Evolutionary conservation across 1,139 yeast genomes (phyloP).

Genomic region (Nematodospora anomalae): DNA sequence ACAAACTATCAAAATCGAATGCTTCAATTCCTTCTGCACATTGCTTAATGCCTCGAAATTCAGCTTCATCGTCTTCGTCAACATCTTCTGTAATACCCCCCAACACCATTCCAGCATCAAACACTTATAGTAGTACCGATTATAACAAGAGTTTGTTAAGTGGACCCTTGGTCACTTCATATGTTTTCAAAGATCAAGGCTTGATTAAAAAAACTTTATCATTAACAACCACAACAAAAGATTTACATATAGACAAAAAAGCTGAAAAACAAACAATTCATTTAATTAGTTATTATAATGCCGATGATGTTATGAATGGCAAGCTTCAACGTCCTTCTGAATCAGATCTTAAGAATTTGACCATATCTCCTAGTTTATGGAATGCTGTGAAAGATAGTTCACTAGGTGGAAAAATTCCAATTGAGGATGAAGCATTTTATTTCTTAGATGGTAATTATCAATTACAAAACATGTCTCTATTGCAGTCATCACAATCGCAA

Average conservation of each 20-base stretch:
- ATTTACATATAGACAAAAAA: slow-evolving; percentile 30
- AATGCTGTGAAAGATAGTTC: slow-evolving; percentile 60
- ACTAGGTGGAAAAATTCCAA: slow-evolving; percentile 55
- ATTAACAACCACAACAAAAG: slow-evolving; percentile 42
- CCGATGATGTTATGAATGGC: slow-evolving; percentile 67
- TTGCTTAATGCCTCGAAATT: slow-evolving; percentile 13
- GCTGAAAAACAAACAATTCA: slow-evolving; percentile 58
- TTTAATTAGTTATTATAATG: slow-evolving; percentile 73
- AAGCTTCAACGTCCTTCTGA: slow-evolving; percentile 60
- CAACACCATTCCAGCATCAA: slow-evolving; percentile 15
- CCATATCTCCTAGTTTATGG: slow-evolving; percentile 59
- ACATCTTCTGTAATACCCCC: slow-evolving; percentile 6
- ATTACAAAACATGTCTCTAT: slow-evolving; percentile 40
- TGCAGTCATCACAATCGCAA: slow-evolving; percentile 28
- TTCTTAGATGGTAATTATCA: slow-evolving; percentile 50
- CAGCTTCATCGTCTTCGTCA: slow-evolving; percentile 3
- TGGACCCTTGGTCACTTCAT: slow-evolving; percentile 59
- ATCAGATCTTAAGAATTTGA: slow-evolving; percentile 50
- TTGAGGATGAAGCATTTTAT: slow-evolving; percentile 54
- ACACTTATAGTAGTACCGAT: slow-evolving; percentile 13
- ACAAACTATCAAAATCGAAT: slow-evolving; percentile 4
- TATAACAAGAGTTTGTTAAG: slow-evolving; percentile 26
- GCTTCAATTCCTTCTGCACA: slow-evolving; percentile 21
- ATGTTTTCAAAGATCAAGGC: slow-evolving; percentile 73
- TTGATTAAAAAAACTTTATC: slow-evolving; percentile 82